Evolutionary conservation across 2,329 filamentous ascomycete genomes (phyloP).

Genomic region (Leptographium radiaticola): DNA sequence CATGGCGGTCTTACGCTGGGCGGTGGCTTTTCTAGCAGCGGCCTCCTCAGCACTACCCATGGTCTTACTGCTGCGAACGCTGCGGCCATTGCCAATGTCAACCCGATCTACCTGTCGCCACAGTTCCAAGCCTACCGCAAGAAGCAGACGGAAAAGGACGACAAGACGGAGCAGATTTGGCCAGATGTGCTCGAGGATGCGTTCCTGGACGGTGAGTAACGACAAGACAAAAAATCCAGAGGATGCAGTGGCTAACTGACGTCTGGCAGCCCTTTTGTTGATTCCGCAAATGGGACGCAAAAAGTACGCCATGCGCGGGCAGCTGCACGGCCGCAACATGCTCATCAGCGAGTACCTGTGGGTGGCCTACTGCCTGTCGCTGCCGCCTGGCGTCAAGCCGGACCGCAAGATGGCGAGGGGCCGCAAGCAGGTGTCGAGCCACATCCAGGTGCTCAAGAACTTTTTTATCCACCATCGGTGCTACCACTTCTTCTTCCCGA

Average conservation of each 20-base stretch:
- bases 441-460: conserved; percentile 58
- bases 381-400: conserved; percentile 32
- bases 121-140: conserved; percentile 54
- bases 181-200: conserved; percentile 50
- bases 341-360: conserved; percentile 57
- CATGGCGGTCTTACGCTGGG: conserved; percentile 5
- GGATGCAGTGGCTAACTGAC: not conserved
- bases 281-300: conserved; percentile 54
- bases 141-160: conserved; percentile 50
- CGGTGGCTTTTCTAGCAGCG: conserved; percentile 1
- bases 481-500: conserved; percentile 49
- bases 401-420: conserved; percentile 30
- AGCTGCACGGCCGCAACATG: conserved; percentile 56
- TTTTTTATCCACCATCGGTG: conserved; percentile 50
- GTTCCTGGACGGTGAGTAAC: conserved; percentile 49
- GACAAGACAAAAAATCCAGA: too few relatives aligned
- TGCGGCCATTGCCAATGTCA: conserved; percentile 18
- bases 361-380: conserved; percentile 32
- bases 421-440: conserved; percentile 56
- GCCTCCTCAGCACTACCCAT: conserved; percentile 2
- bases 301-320: conserved; percentile 52
- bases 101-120: conserved; percentile 48
- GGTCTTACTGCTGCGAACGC: conserved; percentile 1
- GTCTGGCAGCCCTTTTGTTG: conserved; percentile 40
- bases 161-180: conserved; percentile 49